Percentiles rank a stretch among this genome's conserved stretches.
phyloP scores from a whole-genome alignment of 1,284 basidiomycete species.

The Leccinum holopus region DNA sequence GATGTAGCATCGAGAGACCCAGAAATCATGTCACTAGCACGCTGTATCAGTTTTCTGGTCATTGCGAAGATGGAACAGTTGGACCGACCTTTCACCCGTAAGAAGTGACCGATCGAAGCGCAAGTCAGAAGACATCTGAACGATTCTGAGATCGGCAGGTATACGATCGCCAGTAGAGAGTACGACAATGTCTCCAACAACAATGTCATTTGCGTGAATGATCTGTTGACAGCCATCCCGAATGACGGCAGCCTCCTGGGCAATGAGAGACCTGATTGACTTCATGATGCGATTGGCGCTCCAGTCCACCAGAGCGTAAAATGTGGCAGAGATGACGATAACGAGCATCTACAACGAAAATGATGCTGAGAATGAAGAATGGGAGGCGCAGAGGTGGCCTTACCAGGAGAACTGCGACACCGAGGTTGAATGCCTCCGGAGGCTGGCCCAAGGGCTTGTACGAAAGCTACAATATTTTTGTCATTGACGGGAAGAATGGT shows the following conservation, averaged over 20 bases:
- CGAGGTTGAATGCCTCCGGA: slow-evolving; percentile 54
- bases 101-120: slow-evolving; percentile 63
- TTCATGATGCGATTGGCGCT: slow-evolving; percentile 39
- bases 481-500: slow-evolving; percentile 36
- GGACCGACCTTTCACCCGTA: slow-evolving; percentile 51
- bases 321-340: slow-evolving; percentile 62
- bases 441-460: slow-evolving; percentile 45
- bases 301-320: slow-evolving; percentile 43
- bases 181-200: slow-evolving; percentile 79
- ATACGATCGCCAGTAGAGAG: slow-evolving; percentile 77
- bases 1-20: slow-evolving; percentile 50
- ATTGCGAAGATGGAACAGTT: not conserved
- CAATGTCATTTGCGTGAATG: slow-evolving; percentile 73
- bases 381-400: too few species aligned
- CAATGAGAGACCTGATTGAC: slow-evolving; percentile 40
- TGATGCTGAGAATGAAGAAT: not conserved
- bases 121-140: slow-evolving; percentile 51
- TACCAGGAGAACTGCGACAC: too few species aligned
- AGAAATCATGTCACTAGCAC: slow-evolving; percentile 45
- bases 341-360: slow-evolving; percentile 42
- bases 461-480: slow-evolving; percentile 40
- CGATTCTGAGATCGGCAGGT: slow-evolving; percentile 79
- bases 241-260: slow-evolving; percentile 42
- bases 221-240: slow-evolving; percentile 61
- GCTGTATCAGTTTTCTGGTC: not conserved